Percentiles rank a stretch among this genome's conserved stretches.
Conservation (phyloP, 2,329 filamentous ascomycete species). For the Fusarium sp. region DNA sequence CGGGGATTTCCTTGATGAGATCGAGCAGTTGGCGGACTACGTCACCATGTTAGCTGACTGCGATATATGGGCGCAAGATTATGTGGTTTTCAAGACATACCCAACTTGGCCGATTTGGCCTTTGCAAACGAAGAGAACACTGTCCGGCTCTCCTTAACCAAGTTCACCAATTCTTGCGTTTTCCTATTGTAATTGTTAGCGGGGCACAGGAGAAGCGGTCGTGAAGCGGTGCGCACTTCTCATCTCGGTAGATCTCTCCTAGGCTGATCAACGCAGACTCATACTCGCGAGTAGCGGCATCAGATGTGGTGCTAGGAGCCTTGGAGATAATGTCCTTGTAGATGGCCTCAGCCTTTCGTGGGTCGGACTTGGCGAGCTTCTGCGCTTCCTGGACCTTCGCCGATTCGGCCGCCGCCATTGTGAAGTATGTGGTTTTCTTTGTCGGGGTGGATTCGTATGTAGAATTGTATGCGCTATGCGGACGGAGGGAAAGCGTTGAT, state of each 20-base stretch:
- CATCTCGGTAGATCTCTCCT: slow-evolving; percentile 92
- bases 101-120: slow-evolving; percentile 97
- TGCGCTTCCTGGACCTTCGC: slow-evolving; percentile 87
- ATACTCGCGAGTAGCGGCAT: slow-evolving; percentile 90
- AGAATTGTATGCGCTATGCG: slow-evolving; percentile 4
- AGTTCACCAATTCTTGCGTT: slow-evolving; percentile 84
- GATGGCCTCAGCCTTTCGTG: slow-evolving; percentile 83
- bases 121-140: slow-evolving; percentile 97
- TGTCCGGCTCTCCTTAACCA: slow-evolving; percentile 89
- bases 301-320: slow-evolving; percentile 82
- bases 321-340: slow-evolving; percentile 92
- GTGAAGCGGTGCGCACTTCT: slow-evolving; percentile 68
- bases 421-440: slow-evolving; percentile 36
- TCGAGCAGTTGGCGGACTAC: slow-evolving; percentile 95
- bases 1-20: slow-evolving; percentile 91
- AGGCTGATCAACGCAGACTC: slow-evolving; percentile 88
- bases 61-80: slow-evolving; percentile 5
- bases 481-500: background rate
- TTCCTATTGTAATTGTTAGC: slow-evolving; percentile 64
- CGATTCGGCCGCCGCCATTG: slow-evolving; percentile 69
- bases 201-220: slow-evolving; percentile 7
- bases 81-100: slow-evolving; percentile 64
- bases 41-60: slow-evolving; percentile 32
- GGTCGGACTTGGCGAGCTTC: slow-evolving; percentile 82
- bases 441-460: slow-evolving; percentile 4